Evolutionary conservation across 805 yeast genomes (phyloP), one percentile per base, ranked within the genome.

Genomic region (Kodamaea hsintzibuensis): DNA sequence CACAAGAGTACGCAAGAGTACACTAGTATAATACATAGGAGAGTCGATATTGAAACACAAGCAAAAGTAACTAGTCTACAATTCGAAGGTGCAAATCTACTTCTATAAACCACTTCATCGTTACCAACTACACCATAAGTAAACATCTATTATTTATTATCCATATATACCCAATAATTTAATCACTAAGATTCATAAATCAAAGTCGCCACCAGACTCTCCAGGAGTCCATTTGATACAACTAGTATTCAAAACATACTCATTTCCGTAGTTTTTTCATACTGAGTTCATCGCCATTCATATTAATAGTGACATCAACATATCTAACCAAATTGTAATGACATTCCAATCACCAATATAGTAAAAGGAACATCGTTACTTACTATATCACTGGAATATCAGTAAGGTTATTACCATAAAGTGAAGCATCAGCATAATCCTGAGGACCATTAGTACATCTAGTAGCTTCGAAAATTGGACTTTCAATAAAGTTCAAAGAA

Each of bases 401-500:
- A 0, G 77, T 73, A 22, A 72, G 56, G 52, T 73, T 72, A 50
- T 59, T 65, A 7, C 51, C 50, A 40, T 17, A 38, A 10, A 58
- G 60, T 14, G 64, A 59, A n/a, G 47, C 50, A 51, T 66, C 66
- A 12, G 71, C 64, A 39, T 55, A 57, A 38, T 64, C 66, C n/a
- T 63, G 69, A 1, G 64, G 61, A 22, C 55, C 60, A 9, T 57
- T 55, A 8, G 73, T 68, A 17, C 70, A 67, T 17, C 60, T 57
- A 7, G 70, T 59, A 3, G 69, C 60, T 47, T 60, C 68, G 51
- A 65, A 68, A 7, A 70, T 60, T 17, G 75, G 65, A 50, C 76
- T 71, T 37, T 72, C 73, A 17, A 75, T 63, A 57, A 61, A 66
- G 17, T 66, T 67, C 42, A 72, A 50, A 49, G 69, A 61, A 17